Evolutionary conservation across 805 yeast species (phyloP), one percentile per base, ranked within the genome.

Genomic region (Suhomyces sp.): DNA sequence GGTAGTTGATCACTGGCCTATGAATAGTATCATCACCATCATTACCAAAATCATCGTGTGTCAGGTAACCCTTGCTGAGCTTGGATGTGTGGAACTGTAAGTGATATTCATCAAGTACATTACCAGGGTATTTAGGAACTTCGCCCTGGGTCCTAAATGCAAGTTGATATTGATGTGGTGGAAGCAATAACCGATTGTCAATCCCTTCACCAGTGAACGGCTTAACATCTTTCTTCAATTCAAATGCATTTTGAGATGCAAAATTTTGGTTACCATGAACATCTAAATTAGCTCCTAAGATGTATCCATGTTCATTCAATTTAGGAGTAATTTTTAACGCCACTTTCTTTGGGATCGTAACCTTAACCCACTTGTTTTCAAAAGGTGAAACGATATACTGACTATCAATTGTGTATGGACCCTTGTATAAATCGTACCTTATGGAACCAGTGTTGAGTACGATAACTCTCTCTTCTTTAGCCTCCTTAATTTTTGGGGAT

Each of bases 321-420:
- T 70, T 65, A 0, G 65, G 63, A 6, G 78, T 69, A 0, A 88
- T 62, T 39, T 63, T 54, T 6, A 64, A 40, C 0, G 95, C 95
- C 4, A 80, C 51, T 2, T 58, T 40, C 35, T 70, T 66, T 0
- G 93, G 86, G 2, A 90, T 56, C 5, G 71, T 64, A 10, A 90
- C 56, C 32, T 72, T 77, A 20, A 70, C 74, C 97, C 97, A 91
- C 25, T 72, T 72, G 51, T 88, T 88, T 35, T 76, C 70, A 60
- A 88, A 90, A 0, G 98, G 97, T 0, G 95, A 80, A 1, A 91
- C 85, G 28, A 83, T 85, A 53, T 71, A 91, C 47, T 83, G 83
- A 0, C 91, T 71, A 56, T 88, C 95, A 28, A 65, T 63, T 0
- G 95, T 88, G 54, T 82, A 90, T 2, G 83, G 80, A 0, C 97